Evolutionary conservation across 345 rosid genomes (phyloP), one percentile per base, ranked within the genome.

Genomic region (Sonneratia alba): DNA sequence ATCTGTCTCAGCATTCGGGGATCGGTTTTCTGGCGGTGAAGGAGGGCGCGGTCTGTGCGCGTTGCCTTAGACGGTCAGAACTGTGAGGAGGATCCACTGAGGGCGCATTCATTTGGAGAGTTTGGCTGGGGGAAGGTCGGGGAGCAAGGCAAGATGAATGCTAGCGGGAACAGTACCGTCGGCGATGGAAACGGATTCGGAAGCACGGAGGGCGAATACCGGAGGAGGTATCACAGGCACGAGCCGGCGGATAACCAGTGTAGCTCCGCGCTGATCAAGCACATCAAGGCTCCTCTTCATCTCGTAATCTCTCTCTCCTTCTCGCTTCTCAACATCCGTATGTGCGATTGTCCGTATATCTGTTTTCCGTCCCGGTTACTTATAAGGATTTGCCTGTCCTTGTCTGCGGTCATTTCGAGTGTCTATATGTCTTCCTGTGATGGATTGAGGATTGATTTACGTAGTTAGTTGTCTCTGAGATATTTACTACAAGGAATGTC

Each of bases 221-320:
- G 86, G 14, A 79, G 85, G 61, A 91, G 84, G 57, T 87, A 85
- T 48, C 97, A 91, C 75, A 80, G 69, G 48, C 97, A 85, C 62
- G 83, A 89, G 80, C 83, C 82, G 43, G 66, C 77, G 24, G 86
- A 83, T 62, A 83, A 91, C 76, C 98, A 94, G 97, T 91, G 95
- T 76, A 82, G 82, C 74, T 90, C 97, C 57, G 82, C 87, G 47
- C 91, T 94, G 73, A 80, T 84, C 51, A 91, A 91, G 78, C 96
- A 87, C 78, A 85, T 91, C 95, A 90, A 85, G 78, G 97, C 97
- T 77, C 96, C 98, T 70, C 85, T 94, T 81, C 96, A 84, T 76
- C 96, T 88, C 19, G 97, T 94, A 88, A 81, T 62, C 36, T 21
- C 64, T 24, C 34, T n/a, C 6, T 14, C 13, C 16, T 74, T 74